Conservation (phyloP, 768 basidiomycete genomes). For the Hirschioporus abietinus region DNA sequence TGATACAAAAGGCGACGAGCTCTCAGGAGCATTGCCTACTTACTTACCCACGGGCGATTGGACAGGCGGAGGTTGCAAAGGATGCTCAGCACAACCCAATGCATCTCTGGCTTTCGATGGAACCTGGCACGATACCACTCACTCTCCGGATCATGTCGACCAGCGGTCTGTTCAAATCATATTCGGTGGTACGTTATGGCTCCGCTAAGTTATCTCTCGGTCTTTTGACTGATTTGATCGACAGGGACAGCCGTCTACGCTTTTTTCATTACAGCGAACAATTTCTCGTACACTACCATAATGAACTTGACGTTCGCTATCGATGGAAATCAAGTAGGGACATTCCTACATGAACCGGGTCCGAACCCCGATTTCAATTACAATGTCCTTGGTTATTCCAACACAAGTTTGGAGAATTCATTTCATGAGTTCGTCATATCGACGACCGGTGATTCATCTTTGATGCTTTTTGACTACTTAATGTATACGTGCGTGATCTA, state of each 20-base stretch:
- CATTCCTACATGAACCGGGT: conserved; percentile 19
- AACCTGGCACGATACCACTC: conserved; percentile 34
- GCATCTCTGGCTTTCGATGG: conserved; percentile 14
- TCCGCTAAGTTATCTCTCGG: not conserved
- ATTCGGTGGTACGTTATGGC: not conserved
- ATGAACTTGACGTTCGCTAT: conserved; percentile 33
- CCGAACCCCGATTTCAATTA: conserved; percentile 17
- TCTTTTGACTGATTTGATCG: not conserved
- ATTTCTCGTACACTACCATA: conserved; percentile 20
- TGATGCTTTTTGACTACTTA: conserved; percentile 2
- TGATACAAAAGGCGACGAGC: conserved; percentile 31
- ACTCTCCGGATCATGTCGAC: not conserved
- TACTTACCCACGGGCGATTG: conserved; percentile 31
- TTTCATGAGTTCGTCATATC: conserved; percentile 16
- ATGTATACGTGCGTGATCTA: not conserved
- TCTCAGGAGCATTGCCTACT: conserved; percentile 25
- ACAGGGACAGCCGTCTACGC: conserved; percentile 40
- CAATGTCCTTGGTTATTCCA: conserved; percentile 31
- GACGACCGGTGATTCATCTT: not conserved
- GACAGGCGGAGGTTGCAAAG: conserved; percentile 24
- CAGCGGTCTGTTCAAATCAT: not conserved
- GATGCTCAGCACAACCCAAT: conserved; percentile 25
- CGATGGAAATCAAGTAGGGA: conserved; percentile 28
- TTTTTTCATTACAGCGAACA: conserved; percentile 30
- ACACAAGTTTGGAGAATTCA: conserved; percentile 21